Conservation (phyloP, 2,329 filamentous ascomycete genomes). For the Passalora sequoiae region DNA sequence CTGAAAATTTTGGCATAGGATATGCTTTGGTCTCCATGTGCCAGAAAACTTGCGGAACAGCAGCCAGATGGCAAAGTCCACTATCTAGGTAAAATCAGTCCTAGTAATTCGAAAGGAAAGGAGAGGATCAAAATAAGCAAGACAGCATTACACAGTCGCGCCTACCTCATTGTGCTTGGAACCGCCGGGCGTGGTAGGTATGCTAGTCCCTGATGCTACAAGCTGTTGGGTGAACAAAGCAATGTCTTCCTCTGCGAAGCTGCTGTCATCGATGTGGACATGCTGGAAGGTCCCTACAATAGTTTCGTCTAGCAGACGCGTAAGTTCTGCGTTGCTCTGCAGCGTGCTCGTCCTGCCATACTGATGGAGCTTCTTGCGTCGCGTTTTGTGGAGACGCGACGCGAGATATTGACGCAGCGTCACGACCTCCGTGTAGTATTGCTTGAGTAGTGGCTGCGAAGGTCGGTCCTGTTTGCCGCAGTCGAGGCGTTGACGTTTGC, state of each 20-base stretch:
- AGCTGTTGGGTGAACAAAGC: slow-evolving; percentile 43
- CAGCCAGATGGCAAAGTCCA: slow-evolving; percentile 59
- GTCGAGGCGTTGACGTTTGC: slow-evolving; percentile 15
- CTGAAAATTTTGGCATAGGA: slow-evolving; percentile 80
- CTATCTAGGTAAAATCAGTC: slow-evolving; percentile 36
- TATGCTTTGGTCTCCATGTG: slow-evolving; percentile 58
- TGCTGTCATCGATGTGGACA: slow-evolving; percentile 27
- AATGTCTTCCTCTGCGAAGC: slow-evolving; percentile 37
- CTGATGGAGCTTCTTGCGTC: slow-evolving; percentile 21
- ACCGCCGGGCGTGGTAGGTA: slow-evolving; percentile 22
- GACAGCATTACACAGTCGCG: slow-evolving; percentile 18
- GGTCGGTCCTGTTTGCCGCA: slow-evolving; percentile 5
- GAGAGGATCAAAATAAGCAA: slow-evolving; percentile 47
- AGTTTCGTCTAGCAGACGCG: slow-evolving; percentile 61
- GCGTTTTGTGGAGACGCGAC: slow-evolving; percentile 24
- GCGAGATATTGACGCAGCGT: slow-evolving; percentile 28
- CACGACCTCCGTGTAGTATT: slow-evolving; percentile 26
- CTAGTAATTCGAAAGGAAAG: slow-evolving; percentile 7
- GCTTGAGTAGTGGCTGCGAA: slow-evolving; percentile 19
- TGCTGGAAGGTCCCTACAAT: slow-evolving; percentile 54
- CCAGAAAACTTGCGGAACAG: slow-evolving; percentile 59
- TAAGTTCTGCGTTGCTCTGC: slow-evolving; percentile 38
- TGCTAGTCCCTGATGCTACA: slow-evolving; percentile 25
- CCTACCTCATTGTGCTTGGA: slow-evolving; percentile 43
- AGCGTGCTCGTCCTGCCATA: slow-evolving; percentile 18